phyloP scores from a whole-genome alignment of 208 protist species.

The Crithidia fasciculata region DNA sequence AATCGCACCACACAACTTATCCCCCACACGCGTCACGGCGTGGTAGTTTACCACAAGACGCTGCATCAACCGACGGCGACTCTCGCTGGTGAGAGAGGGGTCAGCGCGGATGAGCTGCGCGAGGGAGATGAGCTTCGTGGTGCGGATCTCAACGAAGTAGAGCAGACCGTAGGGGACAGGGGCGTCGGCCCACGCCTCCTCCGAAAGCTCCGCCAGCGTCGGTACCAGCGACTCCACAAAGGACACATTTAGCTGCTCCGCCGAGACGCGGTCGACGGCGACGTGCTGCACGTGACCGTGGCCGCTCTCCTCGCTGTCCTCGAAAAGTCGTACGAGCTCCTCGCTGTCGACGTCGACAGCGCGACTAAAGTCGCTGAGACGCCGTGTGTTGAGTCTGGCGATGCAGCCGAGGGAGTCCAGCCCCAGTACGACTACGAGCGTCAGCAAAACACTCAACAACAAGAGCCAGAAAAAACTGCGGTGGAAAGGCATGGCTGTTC shows the following conservation, averaged over 20 bases:
- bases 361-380: neutral
- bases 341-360: neutral
- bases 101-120: conserved; percentile 10
- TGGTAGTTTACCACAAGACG: conserved; percentile 1
- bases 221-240: conserved; percentile 8
- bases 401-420: neutral
- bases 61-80: neutral
- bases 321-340: too few species aligned
- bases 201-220: neutral
- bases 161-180: neutral
- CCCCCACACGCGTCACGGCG: conserved; percentile 7
- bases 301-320: neutral
- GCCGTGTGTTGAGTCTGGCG: neutral
- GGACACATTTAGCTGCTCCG: neutral
- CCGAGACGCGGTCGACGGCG: neutral
- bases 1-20: conserved; percentile 1
- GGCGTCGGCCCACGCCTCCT: conserved; percentile 7
- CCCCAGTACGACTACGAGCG: neutral
- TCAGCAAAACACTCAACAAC: neutral
- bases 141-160: conserved; percentile 7
- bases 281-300: neutral
- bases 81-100: neutral
- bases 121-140: conserved; percentile 9
- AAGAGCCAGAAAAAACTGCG: neutral
- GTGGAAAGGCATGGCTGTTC: neutral